Base-by-base conservation (phyloP, 805 yeast genomes). In the Yarrowia divulgata region DNA sequence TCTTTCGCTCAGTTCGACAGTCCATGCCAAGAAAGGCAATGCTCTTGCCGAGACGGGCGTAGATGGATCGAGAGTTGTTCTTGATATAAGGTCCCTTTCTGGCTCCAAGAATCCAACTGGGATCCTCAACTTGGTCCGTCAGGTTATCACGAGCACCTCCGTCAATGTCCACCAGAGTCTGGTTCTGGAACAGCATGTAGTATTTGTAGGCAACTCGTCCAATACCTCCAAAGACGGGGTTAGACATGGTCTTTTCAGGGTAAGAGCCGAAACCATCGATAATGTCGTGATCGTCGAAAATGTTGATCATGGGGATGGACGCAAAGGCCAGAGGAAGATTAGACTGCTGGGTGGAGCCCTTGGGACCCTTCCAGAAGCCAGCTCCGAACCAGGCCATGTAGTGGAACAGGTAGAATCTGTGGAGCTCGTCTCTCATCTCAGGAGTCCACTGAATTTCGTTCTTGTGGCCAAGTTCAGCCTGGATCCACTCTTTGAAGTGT, bases 241-340 rank as follows among this genome's bases (percentile, higher is more conserved):
- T 85, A 2, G 74, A 74, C 97, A 92, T 93, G 42, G 97, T 91
- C 0, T 78, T 69, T 72, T 92, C 90, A 62, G 83, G 82, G 77
- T 94, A 94, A 0, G 97, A 90, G 1, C 98, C 99, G 79, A 87
- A 94, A 2, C 98, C 99, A 76, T 94, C 99, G 73, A 95, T 93
- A 67, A 94, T 91, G 77, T 95, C 98, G 79, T 94, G 99, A 77
- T 94, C 99, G 78, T 94, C 99, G 79, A 81, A 93, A 40, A 94
- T 86, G 77, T 93, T 94, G 68, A 94, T 83, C 43, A 89, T 85
- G 7, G 99, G 98, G 71, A 94, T 93, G 58, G 87, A 86, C 0
- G 96, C 88, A 81, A 90, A 79, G 3, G 98, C 91, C 45, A 85
- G 76, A 0, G 97, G 95, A 73, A 87, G 88, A 66, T 87, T 80